Evolutionary conservation across 768 basidiomycete species (phyloP), one percentile per base, ranked within the genome.

Genomic region (Auricularia sp.): DNA sequence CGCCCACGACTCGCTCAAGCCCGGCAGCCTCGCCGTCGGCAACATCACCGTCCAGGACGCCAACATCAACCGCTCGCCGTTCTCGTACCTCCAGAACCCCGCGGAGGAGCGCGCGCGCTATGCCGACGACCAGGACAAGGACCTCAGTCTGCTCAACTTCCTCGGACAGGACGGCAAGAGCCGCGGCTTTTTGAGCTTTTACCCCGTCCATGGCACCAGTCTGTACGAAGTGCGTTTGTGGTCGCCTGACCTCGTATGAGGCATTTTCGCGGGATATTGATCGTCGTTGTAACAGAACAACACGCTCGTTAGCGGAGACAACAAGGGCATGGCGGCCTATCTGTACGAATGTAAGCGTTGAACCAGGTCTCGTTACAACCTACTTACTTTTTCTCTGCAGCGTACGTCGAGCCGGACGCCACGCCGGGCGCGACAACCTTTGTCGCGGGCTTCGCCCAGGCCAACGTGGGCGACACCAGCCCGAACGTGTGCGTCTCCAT

Each of bases 241-340:
- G 3, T 29, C 29, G 29, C n/a, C n/a, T n/a, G n/a, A 3, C 29
- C 29, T 29, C 29, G 2, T 29, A 29, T 29, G 43, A 18, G 23
- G 35, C 18, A 23, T 12, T 33, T 34, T 21, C 23, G 39, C 35
- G 53, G 35, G 10, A 7, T 44, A 1, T 3, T 65, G 58, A 7
- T 42, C 18, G 34, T n/a, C 39, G 53, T 4, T 21, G 34, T 67
- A 90, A 29, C 2, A 29, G 87, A 92, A 91, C 71, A 91, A 90
- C 67, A 90, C 89, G 0, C 76, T 91, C n/a, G 81, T 91, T 36
- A 90, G 88, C 72, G 74, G 81, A 3, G 90, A 91, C 73, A 91
- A 91, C 77, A 91, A 92, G 72, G 90, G 90, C 47, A 90, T 91
- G 88, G 88, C 90, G 3, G 88, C 88, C 7, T 87, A 83, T 72